Percentiles rank a stretch among this genome's conserved stretches.
phyloP scores from a whole-genome alignment of 2,329 filamentous ascomycete genomes.

The Boeremia exigua region DNA sequence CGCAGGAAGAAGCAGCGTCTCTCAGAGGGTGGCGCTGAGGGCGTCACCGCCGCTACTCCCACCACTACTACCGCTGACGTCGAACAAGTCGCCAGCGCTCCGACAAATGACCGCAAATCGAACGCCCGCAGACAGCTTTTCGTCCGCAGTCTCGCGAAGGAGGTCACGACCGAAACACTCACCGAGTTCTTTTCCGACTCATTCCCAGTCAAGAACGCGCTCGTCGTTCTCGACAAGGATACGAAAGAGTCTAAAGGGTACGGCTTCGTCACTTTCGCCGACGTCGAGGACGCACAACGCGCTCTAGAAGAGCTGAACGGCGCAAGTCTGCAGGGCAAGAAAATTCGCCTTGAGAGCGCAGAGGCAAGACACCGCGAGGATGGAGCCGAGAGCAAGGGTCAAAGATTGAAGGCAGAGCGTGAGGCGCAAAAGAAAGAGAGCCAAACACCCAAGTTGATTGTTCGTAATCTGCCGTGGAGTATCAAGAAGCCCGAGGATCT shows the following conservation, averaged over 20 bases:
- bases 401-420: constrained; percentile 68
- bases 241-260: constrained; percentile 91
- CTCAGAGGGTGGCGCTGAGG: constrained; percentile 46
- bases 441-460: constrained; percentile 81
- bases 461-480: constrained; percentile 95
- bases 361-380: constrained; percentile 77
- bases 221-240: constrained; percentile 83
- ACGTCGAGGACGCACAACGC: constrained; percentile 84
- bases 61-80: constrained; percentile 26
- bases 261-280: constrained; percentile 96
- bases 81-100: constrained; percentile 23
- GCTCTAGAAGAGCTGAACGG: constrained; percentile 84
- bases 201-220: constrained; percentile 93
- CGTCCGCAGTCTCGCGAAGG: constrained; percentile 81
- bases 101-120: constrained; percentile 30
- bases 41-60: constrained; percentile 17
- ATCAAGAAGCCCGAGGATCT: constrained; percentile 87
- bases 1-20: constrained; percentile 51
- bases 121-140: constrained; percentile 69
- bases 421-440: constrained; percentile 67
- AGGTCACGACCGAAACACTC: constrained; percentile 79
- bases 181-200: constrained; percentile 92
- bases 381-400: constrained; percentile 49
- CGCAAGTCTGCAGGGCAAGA: constrained; percentile 76
- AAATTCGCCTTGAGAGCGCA: constrained; percentile 85